Percentiles rank a stretch among this genome's conserved stretches.
These are phyloP conservation scores for Verticillium nonalfalfae DNA, from an alignment of 2,329 filamentous ascomycete species.

Conservation along the genomic window DNA sequence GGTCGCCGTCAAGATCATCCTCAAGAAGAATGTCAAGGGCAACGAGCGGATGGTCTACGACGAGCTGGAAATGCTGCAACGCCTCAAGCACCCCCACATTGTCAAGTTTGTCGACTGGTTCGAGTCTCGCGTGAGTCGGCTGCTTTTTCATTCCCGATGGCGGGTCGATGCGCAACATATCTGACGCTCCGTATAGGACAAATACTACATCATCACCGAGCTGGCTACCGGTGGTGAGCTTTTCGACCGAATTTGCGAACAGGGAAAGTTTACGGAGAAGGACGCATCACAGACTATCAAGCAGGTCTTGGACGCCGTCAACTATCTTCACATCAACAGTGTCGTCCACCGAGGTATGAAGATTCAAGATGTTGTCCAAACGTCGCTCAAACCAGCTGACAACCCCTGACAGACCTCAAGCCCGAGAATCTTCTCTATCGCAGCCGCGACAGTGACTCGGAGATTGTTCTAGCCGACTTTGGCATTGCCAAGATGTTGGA, in stretches of 20 bases:
- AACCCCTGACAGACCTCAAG: conserved; percentile 67
- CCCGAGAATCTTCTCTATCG: conserved; percentile 96
- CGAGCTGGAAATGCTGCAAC: conserved; percentile 89
- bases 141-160: background rate
- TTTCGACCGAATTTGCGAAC: conserved; percentile 96
- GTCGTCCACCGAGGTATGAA: conserved; percentile 86
- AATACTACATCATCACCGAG: conserved; percentile 99
- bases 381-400: conserved; percentile 7
- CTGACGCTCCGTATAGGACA: conserved; percentile 58
- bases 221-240: conserved; percentile 92
- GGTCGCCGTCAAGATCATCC: conserved; percentile 96
- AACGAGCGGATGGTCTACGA: conserved; percentile 99
- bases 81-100: conserved; percentile 88
- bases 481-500: conserved; percentile 98
- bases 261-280: conserved; percentile 97
- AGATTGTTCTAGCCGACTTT: conserved; percentile 92
- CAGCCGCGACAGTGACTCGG: conserved; percentile 68
- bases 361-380: background rate
- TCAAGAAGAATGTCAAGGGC: conserved; percentile 98
- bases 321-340: conserved; percentile 91
- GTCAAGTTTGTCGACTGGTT: conserved; percentile 99
- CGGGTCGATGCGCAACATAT: background rate
- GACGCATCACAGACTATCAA: conserved; percentile 94
- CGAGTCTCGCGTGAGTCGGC: conserved; percentile 73
- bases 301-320: conserved; percentile 85